These are phyloP conservation scores for Ustanciosporium gigantosporum DNA, from an alignment of 1,284 basidiomycete genomes.

Conservation along the genomic window DNA sequence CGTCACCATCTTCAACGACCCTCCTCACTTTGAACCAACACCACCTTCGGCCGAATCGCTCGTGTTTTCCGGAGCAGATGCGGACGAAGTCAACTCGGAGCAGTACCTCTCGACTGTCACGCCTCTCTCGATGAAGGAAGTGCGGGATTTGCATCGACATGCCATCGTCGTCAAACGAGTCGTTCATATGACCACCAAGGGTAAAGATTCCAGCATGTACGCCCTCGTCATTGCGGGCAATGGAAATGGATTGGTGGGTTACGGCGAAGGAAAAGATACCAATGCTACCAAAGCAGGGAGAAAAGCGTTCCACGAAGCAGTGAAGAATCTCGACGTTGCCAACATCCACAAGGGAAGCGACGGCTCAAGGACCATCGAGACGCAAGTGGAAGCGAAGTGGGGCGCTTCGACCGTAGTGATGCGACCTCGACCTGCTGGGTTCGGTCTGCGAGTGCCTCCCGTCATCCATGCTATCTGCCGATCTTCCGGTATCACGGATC, in stretches of 20 bases:
- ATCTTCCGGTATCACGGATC: slow-evolving; percentile 90
- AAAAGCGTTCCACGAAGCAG: slow-evolving; percentile 74
- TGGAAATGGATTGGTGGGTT: slow-evolving; percentile 83
- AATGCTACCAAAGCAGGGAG: slow-evolving; percentile 67
- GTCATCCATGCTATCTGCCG: slow-evolving; percentile 82
- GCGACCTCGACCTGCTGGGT: slow-evolving; percentile 82
- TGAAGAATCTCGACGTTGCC: slow-evolving; percentile 85
- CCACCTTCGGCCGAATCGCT: slow-evolving; percentile 44
- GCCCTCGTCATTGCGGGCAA: slow-evolving; percentile 78
- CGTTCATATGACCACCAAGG: slow-evolving; percentile 82
- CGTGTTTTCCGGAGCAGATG: slow-evolving; percentile 35
- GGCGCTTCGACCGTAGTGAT: slow-evolving; percentile 82
- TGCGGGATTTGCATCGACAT: slow-evolving; percentile 53
- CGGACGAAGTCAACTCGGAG: slow-evolving; percentile 50
- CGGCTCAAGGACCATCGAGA: slow-evolving; percentile 76
- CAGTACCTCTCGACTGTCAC: slow-evolving; percentile 53
- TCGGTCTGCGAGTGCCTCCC: slow-evolving; percentile 87
- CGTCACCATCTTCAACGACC: slow-evolving; percentile 52
- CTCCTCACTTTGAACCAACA: slow-evolving; percentile 41
- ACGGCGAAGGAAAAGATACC: slow-evolving; percentile 84
- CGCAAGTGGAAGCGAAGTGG: slow-evolving; percentile 78
- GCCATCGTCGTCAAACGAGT: slow-evolving; percentile 64
- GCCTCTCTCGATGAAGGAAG: slow-evolving; percentile 50
- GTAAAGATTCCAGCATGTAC: slow-evolving; percentile 73
- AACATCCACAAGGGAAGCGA: slow-evolving; percentile 59